Evolutionary conservation across 257 asterid species (phyloP).

Genomic region (Scutellaria galericulata): DNA sequence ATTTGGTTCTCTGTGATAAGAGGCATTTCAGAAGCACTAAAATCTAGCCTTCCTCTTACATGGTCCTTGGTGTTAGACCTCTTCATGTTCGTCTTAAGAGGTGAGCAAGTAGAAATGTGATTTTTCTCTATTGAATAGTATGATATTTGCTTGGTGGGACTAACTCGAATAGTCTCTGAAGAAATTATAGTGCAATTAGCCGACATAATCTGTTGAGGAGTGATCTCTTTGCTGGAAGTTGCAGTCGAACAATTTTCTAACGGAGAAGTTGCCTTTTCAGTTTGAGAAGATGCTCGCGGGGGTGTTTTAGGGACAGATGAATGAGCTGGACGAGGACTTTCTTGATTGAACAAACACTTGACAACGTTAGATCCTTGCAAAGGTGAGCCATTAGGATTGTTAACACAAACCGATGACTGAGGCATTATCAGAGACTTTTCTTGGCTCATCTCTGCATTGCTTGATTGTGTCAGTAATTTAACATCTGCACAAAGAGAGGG

Average conservation of each 20-base stretch:
- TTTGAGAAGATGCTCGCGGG: slow-evolving; percentile 65
- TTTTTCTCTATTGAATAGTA: slow-evolving; percentile 82
- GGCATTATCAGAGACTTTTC: slow-evolving; percentile 32
- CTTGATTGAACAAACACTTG: slow-evolving; percentile 80
- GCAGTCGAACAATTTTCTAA: slow-evolving; percentile 52
- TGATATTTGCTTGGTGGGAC: slow-evolving; percentile 77
- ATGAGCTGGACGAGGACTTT: slow-evolving; percentile 55
- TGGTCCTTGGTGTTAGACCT: slow-evolving; percentile 65
- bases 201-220: slow-evolving; percentile 62
- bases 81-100: slow-evolving; percentile 56
- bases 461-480: slow-evolving; percentile 39
- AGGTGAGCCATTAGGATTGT: slow-evolving; percentile 39
- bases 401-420: slow-evolving; percentile 40
- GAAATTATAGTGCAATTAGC: slow-evolving; percentile 81
- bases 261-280: slow-evolving; percentile 64
- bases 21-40: slow-evolving; percentile 66
- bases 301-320: slow-evolving; percentile 86
- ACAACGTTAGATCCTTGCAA: slow-evolving; percentile 69
- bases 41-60: slow-evolving; percentile 85
- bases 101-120: slow-evolving; percentile 71
- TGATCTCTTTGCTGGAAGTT: slow-evolving; percentile 50
- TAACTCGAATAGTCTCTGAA: slow-evolving; percentile 77
- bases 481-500: slow-evolving; percentile 41
- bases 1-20: slow-evolving; percentile 50
- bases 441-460: slow-evolving; percentile 39